phyloP scores from a whole-genome alignment of 768 basidiomycete species.

The Trametes elegans region DNA sequence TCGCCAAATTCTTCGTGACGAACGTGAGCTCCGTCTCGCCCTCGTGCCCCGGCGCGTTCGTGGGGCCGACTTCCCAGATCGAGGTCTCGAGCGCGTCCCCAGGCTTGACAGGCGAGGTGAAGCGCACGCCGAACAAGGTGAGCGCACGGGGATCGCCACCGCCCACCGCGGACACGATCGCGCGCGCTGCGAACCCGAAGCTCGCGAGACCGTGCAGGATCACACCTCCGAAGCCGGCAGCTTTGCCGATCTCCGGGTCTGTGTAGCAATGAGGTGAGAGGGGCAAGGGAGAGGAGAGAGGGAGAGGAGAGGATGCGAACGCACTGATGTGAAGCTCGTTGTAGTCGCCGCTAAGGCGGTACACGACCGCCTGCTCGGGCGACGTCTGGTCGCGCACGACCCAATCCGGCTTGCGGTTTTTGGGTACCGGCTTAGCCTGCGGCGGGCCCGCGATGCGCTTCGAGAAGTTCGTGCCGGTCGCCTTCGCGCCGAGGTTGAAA shows the following conservation, averaged over 20 bases:
- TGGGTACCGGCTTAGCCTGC: slow-evolving; percentile 35
- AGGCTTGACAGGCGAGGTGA: slow-evolving; percentile 82
- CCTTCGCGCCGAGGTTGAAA: slow-evolving; percentile 45
- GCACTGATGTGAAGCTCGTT: slow-evolving; percentile 50
- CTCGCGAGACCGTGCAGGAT: slow-evolving; percentile 85
- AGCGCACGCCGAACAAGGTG: slow-evolving; percentile 67
- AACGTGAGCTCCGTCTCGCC: slow-evolving; percentile 39
- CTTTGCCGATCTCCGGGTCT: slow-evolving; percentile 76
- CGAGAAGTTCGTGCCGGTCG: slow-evolving; percentile 37
- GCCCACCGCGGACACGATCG: slow-evolving; percentile 62
- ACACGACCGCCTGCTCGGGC: slow-evolving; percentile 43
- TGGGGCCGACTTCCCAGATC: slow-evolving; percentile 69
- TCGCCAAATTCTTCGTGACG: slow-evolving; percentile 36
- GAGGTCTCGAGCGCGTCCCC: slow-evolving; percentile 78
- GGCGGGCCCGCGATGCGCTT: slow-evolving; percentile 39
- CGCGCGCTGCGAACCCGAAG: slow-evolving; percentile 81
- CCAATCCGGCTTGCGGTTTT: slow-evolving; percentile 40
- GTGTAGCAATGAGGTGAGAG: slow-evolving; percentile 14
- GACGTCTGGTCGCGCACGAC: slow-evolving; percentile 39
- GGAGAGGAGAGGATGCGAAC: slow-evolving; percentile 11
- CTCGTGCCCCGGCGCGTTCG: slow-evolving; percentile 28
- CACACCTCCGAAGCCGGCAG: slow-evolving; percentile 76
- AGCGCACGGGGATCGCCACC: slow-evolving; percentile 60
- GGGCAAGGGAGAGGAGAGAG: not conserved
- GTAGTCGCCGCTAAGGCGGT: slow-evolving; percentile 52